Evolutionary conservation across 2,329 filamentous ascomycete genomes (phyloP).

Genomic region (Geoglossum cookeanum): DNA sequence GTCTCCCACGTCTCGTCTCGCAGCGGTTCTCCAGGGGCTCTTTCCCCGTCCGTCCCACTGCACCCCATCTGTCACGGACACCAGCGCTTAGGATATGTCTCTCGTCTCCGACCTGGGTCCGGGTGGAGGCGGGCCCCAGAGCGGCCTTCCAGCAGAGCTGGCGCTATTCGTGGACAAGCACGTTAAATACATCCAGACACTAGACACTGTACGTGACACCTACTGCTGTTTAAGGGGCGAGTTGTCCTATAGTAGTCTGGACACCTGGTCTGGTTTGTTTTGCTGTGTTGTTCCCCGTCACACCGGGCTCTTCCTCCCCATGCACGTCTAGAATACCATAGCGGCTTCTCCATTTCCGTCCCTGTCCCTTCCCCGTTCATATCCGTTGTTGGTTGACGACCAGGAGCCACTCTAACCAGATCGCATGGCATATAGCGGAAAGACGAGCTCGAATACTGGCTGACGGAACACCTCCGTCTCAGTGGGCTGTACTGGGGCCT

Average conservation of each 20-base stretch:
- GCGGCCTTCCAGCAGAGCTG: slow-evolving; percentile 1
- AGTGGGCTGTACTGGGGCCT: slow-evolving; percentile 96
- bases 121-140: neutral
- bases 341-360: neutral
- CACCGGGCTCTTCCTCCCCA: neutral
- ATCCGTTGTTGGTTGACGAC: neutral
- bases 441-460: slow-evolving; percentile 93
- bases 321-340: neutral
- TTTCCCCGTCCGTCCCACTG: neutral
- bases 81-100: neutral
- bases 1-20: too few relatives aligned
- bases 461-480: slow-evolving; percentile 88
- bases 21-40: too few relatives aligned
- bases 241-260: too few relatives aligned
- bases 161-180: slow-evolving; percentile 43
- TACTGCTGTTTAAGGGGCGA: neutral
- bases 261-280: neutral
- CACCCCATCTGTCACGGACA: neutral
- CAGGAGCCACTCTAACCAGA: neutral
- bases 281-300: neutral
- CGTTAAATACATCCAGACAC: slow-evolving; percentile 78
- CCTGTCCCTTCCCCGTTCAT: neutral
- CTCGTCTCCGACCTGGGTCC: slow-evolving; percentile 3
- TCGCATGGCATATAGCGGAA: slow-evolving; percentile 36
- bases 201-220: slow-evolving; percentile 52